These are phyloP conservation scores for Antitrichia curtipendula DNA, from an alignment of 225 moss, liverwort and hornwort genomes.

Conservation along the genomic window DNA sequence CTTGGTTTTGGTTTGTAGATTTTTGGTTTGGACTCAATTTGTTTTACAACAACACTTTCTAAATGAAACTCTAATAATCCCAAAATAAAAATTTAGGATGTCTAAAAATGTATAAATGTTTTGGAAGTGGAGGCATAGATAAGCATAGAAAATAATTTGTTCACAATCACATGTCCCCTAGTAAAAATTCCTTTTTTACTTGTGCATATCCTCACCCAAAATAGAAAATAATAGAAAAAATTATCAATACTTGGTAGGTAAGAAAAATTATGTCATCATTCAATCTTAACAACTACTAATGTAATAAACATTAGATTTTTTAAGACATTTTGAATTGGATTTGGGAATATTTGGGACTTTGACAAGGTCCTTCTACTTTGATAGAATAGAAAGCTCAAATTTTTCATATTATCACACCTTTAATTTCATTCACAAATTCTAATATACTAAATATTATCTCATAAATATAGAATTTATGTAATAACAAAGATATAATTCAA, in stretches of 20 bases:
- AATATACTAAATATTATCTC: not conserved
- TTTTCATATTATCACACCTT: not conserved
- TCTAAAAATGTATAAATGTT: not conserved
- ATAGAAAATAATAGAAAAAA: not conserved
- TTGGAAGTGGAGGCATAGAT: not conserved
- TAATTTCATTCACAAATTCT: not conserved
- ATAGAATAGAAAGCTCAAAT: not conserved
- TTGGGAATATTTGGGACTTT: not conserved
- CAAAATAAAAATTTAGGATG: not conserved
- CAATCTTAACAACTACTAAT: not conserved
- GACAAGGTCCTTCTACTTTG: not conserved
- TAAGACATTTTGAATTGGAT: not conserved
- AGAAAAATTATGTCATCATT: not conserved
- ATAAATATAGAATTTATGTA: not conserved
- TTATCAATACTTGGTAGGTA: accelerated
- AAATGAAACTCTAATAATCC: not conserved
- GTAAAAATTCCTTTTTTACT: not conserved
- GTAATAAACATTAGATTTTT: not conserved
- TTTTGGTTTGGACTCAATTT: not conserved
- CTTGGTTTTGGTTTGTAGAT: not conserved
- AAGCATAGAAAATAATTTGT: not conserved
- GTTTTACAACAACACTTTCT: not conserved
- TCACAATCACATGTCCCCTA: not conserved
- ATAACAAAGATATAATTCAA: not conserved
- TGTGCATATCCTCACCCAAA: not conserved